Evolutionary conservation across 2,329 filamentous ascomycete species (phyloP).

Genomic region (Macrophomina tecta): DNA sequence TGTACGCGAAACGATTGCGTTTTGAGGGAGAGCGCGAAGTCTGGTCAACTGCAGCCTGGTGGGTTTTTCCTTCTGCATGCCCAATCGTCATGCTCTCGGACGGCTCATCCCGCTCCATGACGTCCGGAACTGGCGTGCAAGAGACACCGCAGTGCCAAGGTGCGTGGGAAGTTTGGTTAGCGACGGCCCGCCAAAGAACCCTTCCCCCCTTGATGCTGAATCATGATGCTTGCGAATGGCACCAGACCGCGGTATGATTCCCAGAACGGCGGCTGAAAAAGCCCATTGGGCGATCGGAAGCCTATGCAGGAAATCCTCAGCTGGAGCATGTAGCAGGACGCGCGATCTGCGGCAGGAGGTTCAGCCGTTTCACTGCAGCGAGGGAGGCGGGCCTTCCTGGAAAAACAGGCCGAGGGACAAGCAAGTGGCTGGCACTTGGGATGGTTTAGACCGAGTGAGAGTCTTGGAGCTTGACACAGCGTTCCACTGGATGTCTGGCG

Average conservation of each 20-base stretch:
- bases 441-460: background rate
- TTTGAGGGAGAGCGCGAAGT: background rate
- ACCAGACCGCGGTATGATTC: conserved; percentile 1
- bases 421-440: background rate
- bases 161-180: no score
- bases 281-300: background rate
- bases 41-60: no score
- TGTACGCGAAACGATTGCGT: background rate
- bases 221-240: conserved; percentile 3
- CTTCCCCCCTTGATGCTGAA: background rate
- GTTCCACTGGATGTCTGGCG: background rate
- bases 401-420: conserved; percentile 3
- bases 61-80: no score
- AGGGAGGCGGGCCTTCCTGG: background rate
- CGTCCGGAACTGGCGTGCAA: no score
- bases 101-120: no score
- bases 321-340: background rate
- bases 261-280: background rate
- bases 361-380: background rate
- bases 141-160: no score
- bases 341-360: background rate
- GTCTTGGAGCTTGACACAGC: background rate
- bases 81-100: no score
- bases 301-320: background rate
- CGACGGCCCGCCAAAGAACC: no score